Evolutionary conservation across 2,329 filamentous ascomycete species (phyloP).

Genomic region (Cladosporium sphaerospermum): DNA sequence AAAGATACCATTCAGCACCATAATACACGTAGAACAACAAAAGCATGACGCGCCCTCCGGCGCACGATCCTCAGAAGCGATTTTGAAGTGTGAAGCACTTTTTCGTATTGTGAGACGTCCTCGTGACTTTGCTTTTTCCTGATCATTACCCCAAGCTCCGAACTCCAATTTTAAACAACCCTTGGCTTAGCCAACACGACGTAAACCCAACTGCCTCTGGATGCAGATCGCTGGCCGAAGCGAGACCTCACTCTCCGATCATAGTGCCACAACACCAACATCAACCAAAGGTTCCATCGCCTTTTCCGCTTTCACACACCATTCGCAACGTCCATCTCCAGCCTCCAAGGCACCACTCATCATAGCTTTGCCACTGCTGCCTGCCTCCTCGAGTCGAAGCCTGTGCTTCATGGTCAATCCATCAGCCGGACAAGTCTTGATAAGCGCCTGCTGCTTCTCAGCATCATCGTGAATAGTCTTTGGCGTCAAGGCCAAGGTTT

Average conservation of each 20-base stretch:
- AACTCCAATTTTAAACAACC: no score
- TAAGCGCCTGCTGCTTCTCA: not conserved
- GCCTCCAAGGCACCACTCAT: conserved; percentile 1
- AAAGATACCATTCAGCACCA: not conserved
- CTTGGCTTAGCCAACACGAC: no score
- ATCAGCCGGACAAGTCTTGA: not conserved
- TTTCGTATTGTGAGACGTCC: no score
- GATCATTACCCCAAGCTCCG: no score
- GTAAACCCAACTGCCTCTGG: no score
- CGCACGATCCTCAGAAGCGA: no score
- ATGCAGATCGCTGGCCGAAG: no score
- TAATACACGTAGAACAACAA: not conserved
- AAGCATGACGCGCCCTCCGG: not conserved
- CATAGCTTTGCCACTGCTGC: not conserved
- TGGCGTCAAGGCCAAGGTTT: not conserved
- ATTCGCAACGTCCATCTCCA: not conserved
- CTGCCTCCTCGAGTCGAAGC: not conserved
- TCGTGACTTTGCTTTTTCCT: no score
- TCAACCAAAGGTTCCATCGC: not conserved
- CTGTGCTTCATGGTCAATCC: not conserved
- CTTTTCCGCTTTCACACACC: not conserved
- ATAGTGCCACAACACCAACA: not conserved
- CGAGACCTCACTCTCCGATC: not conserved
- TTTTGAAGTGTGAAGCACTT: no score
- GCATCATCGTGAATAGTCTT: not conserved